Base-by-base conservation (phyloP, 1,284 basidiomycete species). In the Termitomyces sp. region DNA sequence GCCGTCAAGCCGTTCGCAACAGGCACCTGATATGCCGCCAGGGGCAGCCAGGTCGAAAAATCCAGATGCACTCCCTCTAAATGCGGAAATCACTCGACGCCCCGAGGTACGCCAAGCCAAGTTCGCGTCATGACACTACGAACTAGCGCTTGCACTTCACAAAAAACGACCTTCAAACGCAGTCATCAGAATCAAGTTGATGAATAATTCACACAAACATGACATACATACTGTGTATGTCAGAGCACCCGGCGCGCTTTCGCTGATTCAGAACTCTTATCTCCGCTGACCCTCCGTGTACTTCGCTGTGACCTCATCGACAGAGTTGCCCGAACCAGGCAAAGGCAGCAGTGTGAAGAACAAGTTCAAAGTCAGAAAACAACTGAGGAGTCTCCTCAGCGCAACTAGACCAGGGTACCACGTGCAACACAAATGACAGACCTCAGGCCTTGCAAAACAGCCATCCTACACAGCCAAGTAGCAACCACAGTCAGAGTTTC, bases 21-120 rank as follows among this genome's bases (percentile, higher is more conserved):
- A 53, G 31, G 52, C 45, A 53, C 44, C 52, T 46, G 52, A 53
- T 53, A 12, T 47, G 52, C 52, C 52, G 45, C 30, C 45, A 53
- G 52, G 52, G 52, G 44, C 44, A 46, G 38, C 38, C 47, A n/a
- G 52, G 36, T 13, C 21, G 40, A 24, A 13, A 24, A 42, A 38
- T 24, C 24, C 24, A 24, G 24, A 24, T 24, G 24, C 5, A 53
- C 39, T 41, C 36, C 3, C 21, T 41, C 26, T 12, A 53, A 47
- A 53, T 53, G 52, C 44, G 52, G 44, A 30, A 47, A 42, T 53
- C 50, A 36, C 30, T 31, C 28, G 24, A 24, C 8, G 19, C 10
- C 15, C 15, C 13, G 28, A 30, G 15, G 9, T 10, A 31, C n/a
- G 43, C 43, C 45, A 39, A 47, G 33, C 28, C 1, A 28, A 28